Evolutionary conservation across 2,329 filamentous ascomycete genomes (phyloP).

Genomic region (Fusarium virguliforme): DNA sequence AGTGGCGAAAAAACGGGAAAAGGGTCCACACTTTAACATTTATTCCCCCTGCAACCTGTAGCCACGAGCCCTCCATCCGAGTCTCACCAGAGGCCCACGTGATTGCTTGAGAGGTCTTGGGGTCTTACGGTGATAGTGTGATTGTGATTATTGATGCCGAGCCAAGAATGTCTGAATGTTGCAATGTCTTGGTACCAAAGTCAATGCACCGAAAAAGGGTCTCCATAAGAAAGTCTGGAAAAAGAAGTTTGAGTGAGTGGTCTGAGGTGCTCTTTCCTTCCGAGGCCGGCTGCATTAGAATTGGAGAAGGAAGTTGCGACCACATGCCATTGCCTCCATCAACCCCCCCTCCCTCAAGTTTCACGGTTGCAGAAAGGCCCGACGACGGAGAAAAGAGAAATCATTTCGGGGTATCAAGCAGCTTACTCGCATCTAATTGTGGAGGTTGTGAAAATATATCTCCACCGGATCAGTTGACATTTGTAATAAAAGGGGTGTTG

Average conservation of each 20-base stretch:
- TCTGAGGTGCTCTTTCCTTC: conserved; percentile 31
- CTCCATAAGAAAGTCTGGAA: conserved; percentile 8
- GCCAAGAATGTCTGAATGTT: conserved; percentile 24
- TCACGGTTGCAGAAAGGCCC: conserved; percentile 16
- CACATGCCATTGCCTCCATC: conserved; percentile 13
- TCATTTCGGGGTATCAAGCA: conserved; percentile 1
- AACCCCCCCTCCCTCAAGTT: conserved; percentile 14
- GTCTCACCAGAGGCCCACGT: conserved; percentile 42
- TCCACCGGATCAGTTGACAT: conserved; percentile 9
- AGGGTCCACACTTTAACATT: too few species aligned
- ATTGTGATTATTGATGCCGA: conserved; percentile 31
- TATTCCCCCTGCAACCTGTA: neutral
- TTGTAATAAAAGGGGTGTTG: conserved; percentile 5
- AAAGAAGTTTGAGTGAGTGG: neutral
- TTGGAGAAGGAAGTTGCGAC: conserved; percentile 26
- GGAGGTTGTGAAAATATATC: conserved; percentile 11
- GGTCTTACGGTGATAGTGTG: conserved; percentile 27
- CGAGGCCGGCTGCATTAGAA: conserved; percentile 35
- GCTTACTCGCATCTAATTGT: conserved; percentile 7
- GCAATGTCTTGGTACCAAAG: neutral
- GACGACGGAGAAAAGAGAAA: conserved; percentile 17
- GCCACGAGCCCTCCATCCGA: conserved; percentile 30
- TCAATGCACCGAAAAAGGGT: neutral
- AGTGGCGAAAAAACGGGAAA: too few species aligned
- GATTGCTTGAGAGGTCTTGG: conserved; percentile 41